Evolutionary conservation across 179 eudicot genomes (phyloP).

Genomic region (Silene noctiflora): DNA sequence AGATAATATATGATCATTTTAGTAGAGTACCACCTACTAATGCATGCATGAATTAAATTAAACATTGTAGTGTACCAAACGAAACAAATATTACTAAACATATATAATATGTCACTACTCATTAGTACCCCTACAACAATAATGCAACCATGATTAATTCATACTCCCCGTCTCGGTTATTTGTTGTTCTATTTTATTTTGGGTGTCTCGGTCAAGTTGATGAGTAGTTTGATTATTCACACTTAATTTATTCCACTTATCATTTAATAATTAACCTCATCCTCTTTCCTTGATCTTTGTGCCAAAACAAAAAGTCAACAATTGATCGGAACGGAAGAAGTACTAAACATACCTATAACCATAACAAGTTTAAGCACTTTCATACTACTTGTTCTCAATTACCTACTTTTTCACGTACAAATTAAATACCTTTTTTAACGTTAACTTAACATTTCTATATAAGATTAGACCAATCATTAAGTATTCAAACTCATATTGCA

Average conservation of each 20-base stretch:
- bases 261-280: too few relatives aligned
- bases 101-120: background rate
- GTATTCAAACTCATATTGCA: background rate
- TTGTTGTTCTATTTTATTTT: too few relatives aligned
- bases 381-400: background rate
- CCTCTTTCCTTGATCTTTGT: too few relatives aligned
- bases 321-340: too few relatives aligned
- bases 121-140: background rate
- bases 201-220: too few relatives aligned
- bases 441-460: background rate
- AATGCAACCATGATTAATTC: background rate
- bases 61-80: slow-evolving; percentile 3
- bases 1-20: too few relatives aligned
- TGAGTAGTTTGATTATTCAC: too few relatives aligned
- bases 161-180: too few relatives aligned
- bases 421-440: background rate
- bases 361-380: slow-evolving; percentile 1
- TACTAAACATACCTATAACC: too few relatives aligned
- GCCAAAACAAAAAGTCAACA: too few relatives aligned
- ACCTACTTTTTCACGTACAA: slow-evolving; percentile 6
- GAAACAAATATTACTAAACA: slow-evolving; percentile 5
- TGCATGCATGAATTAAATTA: background rate
- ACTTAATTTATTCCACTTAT: too few relatives aligned
- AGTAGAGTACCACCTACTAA: background rate
- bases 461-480: background rate